Evolutionary conservation across 2,329 filamentous ascomycete genomes (phyloP).

Genomic region (Periconia sp.): DNA sequence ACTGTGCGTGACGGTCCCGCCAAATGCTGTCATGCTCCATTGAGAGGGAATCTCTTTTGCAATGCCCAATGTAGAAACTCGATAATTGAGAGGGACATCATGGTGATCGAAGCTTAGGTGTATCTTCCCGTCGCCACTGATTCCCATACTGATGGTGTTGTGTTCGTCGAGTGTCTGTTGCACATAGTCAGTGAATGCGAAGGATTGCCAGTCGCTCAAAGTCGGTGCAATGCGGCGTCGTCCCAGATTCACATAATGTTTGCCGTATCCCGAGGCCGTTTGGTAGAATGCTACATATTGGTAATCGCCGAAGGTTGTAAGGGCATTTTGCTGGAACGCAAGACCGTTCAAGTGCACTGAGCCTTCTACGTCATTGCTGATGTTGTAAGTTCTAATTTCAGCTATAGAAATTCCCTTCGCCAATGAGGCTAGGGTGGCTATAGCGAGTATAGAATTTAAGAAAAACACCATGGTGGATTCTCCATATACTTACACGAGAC

Average conservation of each 20-base stretch:
- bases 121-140: slow-evolving; percentile 56
- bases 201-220: slow-evolving; percentile 46
- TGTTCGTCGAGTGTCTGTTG: slow-evolving; percentile 56
- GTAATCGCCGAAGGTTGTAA: slow-evolving; percentile 52
- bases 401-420: slow-evolving; percentile 25
- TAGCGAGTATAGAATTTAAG: slow-evolving; percentile 8
- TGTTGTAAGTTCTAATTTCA: slow-evolving; percentile 30
- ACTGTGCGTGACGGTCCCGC: slow-evolving; percentile 29
- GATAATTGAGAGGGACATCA: slow-evolving; percentile 40
- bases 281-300: slow-evolving; percentile 54
- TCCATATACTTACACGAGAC: background rate
- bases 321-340: slow-evolving; percentile 53
- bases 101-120: slow-evolving; percentile 58
- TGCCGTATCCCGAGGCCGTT: slow-evolving; percentile 32
- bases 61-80: slow-evolving; percentile 32
- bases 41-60: slow-evolving; percentile 30
- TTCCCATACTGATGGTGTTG: slow-evolving; percentile 56
- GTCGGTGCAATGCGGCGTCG: slow-evolving; percentile 47
- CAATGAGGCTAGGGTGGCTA: slow-evolving; percentile 15
- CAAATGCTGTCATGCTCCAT: slow-evolving; percentile 33
- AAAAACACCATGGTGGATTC: slow-evolving; percentile 18
- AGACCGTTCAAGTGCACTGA: slow-evolving; percentile 49
- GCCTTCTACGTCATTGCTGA: slow-evolving; percentile 36
- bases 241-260: slow-evolving; percentile 49
- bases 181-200: slow-evolving; percentile 53